A percentile compares a stretch with the other conserved stretches of the same genome.
Conservation (phyloP, 805 yeast genomes). For the Teunomyces gatunensis region DNA sequence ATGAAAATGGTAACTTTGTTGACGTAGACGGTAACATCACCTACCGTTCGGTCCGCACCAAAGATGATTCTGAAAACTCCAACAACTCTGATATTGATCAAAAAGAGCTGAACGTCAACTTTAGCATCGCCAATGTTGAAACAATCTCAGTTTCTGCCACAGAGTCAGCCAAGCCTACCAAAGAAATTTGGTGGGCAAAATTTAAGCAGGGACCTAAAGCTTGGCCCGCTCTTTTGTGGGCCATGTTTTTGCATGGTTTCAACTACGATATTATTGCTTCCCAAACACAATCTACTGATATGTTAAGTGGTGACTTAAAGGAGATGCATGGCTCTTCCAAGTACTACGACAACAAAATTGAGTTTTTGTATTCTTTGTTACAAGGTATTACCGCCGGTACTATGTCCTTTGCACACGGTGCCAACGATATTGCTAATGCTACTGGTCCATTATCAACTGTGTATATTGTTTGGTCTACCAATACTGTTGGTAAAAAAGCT, state of each 20-base stretch:
- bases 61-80: slow-evolving; percentile 8
- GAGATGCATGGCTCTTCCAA: slow-evolving; percentile 57
- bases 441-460: slow-evolving; percentile 72
- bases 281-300: slow-evolving; percentile 41
- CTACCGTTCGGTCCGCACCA: slow-evolving; percentile 9
- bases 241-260: slow-evolving; percentile 57
- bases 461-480: slow-evolving; percentile 58
- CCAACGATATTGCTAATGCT: slow-evolving; percentile 77
- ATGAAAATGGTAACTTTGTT: slow-evolving; percentile 11
- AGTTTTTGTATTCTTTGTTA: slow-evolving; percentile 62
- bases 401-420: slow-evolving; percentile 81
- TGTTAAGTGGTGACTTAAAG: slow-evolving; percentile 46
- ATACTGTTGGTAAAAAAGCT: slow-evolving; percentile 44
- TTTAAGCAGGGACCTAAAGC: slow-evolving; percentile 45
- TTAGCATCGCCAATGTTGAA: slow-evolving; percentile 12
- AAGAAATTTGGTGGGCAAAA: slow-evolving; percentile 40
- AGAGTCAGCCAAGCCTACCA: slow-evolving; percentile 32
- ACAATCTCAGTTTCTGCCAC: slow-evolving; percentile 8
- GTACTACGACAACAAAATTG: slow-evolving; percentile 68
- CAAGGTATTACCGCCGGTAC: slow-evolving; percentile 75
- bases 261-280: slow-evolving; percentile 57
- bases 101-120: slow-evolving; percentile 10
- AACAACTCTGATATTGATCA: slow-evolving; percentile 14
- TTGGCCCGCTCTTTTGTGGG: slow-evolving; percentile 54
- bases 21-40: slow-evolving; percentile 10